Base-by-base conservation (phyloP, 1,284 basidiomycete genomes). In the Athelia sp. region DNA sequence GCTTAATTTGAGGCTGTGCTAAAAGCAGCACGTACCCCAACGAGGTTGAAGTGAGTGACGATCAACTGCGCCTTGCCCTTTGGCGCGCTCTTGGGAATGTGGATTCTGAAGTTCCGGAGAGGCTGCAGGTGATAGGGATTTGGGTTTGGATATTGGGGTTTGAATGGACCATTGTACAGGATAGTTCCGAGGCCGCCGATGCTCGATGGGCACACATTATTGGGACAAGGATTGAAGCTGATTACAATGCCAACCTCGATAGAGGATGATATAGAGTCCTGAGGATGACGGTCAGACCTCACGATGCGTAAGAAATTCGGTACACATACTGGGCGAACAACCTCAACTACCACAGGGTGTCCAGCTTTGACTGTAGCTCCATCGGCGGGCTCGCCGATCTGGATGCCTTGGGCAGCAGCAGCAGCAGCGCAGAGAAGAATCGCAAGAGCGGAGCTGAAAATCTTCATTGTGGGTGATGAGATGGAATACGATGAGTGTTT, bases 91-190 rank as follows among this genome's bases (percentile, higher is more conserved):
- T 56, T 22, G 0, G 78, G 78, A 26, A 81, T 59, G 3, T 58
- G 61, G 17, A 81, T 65, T 3, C 72, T 72, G 54, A 79, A 77
- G 60, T 80, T 80, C 60, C 79, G 67, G 58, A 73, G 65, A 13
- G 74, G 75, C 18, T 70, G 71, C 51, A 68, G 67, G 46, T 47
- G 26, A 2, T 43, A 31, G 11, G 57, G 47, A 22, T 52, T 54
- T 18, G 54, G 47, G 14, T 62, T 36, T 15, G 60, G 61, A 52
- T 64, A 63, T 50, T 68, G 44, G 0, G 77, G 77, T 14, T 63
- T 52, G 60, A 67, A 82, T 0, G 58, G 49, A 4, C 79, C 78
- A n/a, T 60, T 61, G 60, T 79, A 80, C 22, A 79, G 62, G 49
- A 75, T 54, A 10, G 49, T 55, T 2, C 76, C 78, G n/a, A 81